These are phyloP conservation scores for Daldinia loculata DNA, from an alignment of 495 filamentous ascomycete species.

Conservation along the genomic window DNA sequence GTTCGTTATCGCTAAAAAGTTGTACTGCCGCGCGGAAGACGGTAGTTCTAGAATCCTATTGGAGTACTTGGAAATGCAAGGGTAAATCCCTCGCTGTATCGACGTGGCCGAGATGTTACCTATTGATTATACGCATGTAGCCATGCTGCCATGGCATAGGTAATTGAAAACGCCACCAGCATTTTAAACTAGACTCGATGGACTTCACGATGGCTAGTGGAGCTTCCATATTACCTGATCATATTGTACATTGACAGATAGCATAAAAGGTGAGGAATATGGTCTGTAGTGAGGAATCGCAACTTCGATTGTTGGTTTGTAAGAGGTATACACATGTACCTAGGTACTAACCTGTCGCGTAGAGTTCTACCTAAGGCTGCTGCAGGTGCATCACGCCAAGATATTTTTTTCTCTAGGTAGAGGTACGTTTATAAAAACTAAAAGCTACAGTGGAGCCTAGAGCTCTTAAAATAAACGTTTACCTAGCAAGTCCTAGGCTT, in stretches of 20 bases:
- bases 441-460: constrained; percentile 29
- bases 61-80: constrained; percentile 2
- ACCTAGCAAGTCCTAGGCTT: neutral
- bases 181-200: neutral
- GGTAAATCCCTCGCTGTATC: constrained; percentile 15
- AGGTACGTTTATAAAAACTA: constrained; percentile 8
- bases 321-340: neutral
- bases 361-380: constrained; percentile 9
- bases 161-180: neutral
- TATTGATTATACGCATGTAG: neutral
- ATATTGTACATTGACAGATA: neutral
- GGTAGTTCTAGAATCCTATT: constrained; percentile 2
- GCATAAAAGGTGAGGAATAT: neutral
- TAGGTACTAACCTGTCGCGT: neutral
- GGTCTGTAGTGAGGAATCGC: constrained; percentile 21
- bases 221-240: neutral
- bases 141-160: neutral
- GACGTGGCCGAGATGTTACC: constrained; percentile 21
- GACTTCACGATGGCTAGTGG: neutral
- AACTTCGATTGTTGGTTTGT: constrained; percentile 6
- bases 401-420: neutral
- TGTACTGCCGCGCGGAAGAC: neutral
- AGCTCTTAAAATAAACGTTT: constrained; percentile 34
- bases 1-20: neutral
- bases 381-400: constrained; percentile 22